A percentile compares a stretch with the other conserved stretches of the same genome.
These are phyloP conservation scores for Ophiostoma himal-ulmi DNA, from an alignment of 2,329 filamentous ascomycete species.

Conservation along the genomic window DNA sequence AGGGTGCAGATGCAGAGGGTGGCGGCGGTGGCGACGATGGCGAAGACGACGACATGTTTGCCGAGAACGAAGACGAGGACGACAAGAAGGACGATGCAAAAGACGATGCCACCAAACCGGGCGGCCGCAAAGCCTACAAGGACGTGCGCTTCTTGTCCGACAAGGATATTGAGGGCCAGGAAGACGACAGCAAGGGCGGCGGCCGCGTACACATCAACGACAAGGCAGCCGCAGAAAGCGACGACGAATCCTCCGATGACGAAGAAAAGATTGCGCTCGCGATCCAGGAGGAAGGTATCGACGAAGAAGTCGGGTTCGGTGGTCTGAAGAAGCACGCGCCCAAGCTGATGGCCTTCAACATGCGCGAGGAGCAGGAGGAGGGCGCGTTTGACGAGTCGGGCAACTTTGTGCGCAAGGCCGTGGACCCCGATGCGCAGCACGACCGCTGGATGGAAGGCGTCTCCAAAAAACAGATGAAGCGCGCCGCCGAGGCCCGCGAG, in stretches of 20 bases:
- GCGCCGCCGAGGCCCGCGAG: slow-evolving; percentile 79
- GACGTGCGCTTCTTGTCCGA: slow-evolving; percentile 56
- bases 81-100: slow-evolving; percentile 39
- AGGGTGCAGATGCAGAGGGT: slow-evolving; percentile 34
- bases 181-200: slow-evolving; percentile 40
- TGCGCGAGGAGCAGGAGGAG: slow-evolving; percentile 83
- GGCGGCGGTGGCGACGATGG: slow-evolving; percentile 43
- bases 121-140: slow-evolving; percentile 53
- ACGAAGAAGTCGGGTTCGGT: slow-evolving; percentile 84
- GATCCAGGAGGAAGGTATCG: slow-evolving; percentile 67
- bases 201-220: slow-evolving; percentile 16
- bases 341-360: slow-evolving; percentile 93
- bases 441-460: slow-evolving; percentile 90
- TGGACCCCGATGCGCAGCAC: slow-evolving; percentile 81
- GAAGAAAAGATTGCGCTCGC: slow-evolving; percentile 70
- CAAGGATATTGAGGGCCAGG: slow-evolving; percentile 70
- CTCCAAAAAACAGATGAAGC: slow-evolving; percentile 88
- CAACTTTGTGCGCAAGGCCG: slow-evolving; percentile 85
- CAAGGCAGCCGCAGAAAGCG: slow-evolving; percentile 32
- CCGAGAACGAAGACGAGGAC: slow-evolving; percentile 53
- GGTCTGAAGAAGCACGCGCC: slow-evolving; percentile 90
- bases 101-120: slow-evolving; percentile 31
- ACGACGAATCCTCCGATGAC: slow-evolving; percentile 33
- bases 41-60: slow-evolving; percentile 82
- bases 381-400: slow-evolving; percentile 85